phyloP scores from a whole-genome alignment of 2,329 filamentous ascomycete genomes.

The Neophaeococcomyces aloes region DNA sequence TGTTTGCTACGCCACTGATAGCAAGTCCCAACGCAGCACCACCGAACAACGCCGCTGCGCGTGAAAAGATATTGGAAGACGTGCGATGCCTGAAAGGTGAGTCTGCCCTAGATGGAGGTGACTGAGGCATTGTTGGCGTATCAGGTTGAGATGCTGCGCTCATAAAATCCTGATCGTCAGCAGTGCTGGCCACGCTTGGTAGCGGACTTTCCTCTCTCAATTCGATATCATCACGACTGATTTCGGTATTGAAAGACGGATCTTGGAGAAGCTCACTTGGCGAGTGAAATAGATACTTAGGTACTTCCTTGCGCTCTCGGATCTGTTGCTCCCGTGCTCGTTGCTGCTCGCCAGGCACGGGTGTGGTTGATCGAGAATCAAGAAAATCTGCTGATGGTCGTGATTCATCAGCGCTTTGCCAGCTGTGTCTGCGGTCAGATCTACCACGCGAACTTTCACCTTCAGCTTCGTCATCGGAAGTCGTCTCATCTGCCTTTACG shows the following conservation, averaged over 20 bases:
- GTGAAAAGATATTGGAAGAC: not conserved
- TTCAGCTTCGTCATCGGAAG: conserved; percentile 24
- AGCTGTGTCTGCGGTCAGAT: conserved; percentile 22
- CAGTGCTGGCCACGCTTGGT: conserved; percentile 19
- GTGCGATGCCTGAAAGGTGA: conserved; percentile 4
- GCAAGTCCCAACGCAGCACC: conserved; percentile 2
- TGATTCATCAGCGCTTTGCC: conserved; percentile 12
- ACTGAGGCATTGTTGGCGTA: conserved; percentile 5
- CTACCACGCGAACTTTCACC: conserved; percentile 19
- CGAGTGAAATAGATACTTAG: conserved; percentile 38
- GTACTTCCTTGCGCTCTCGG: conserved; percentile 27
- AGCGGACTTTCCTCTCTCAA: conserved; percentile 17
- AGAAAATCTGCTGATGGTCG: conserved; percentile 36
- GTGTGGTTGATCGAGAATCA: conserved; percentile 57
- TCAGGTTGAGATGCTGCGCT: conserved; percentile 18
- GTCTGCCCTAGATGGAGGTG: not conserved
- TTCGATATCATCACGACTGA: conserved; percentile 26
- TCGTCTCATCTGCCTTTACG: not conserved
- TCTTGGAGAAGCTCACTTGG: conserved; percentile 37
- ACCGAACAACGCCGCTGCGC: conserved; percentile 3
- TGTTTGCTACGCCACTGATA: not conserved
- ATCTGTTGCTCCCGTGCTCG: conserved; percentile 17
- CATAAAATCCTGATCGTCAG: conserved; percentile 19
- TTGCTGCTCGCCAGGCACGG: conserved; percentile 48
- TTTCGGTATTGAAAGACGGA: conserved; percentile 23